Percentiles rank a stretch among this genome's conserved stretches.
These are phyloP conservation scores for Pseudopithomyces maydicus DNA, from an alignment of 2,329 filamentous ascomycete genomes.

Conservation along the genomic window DNA sequence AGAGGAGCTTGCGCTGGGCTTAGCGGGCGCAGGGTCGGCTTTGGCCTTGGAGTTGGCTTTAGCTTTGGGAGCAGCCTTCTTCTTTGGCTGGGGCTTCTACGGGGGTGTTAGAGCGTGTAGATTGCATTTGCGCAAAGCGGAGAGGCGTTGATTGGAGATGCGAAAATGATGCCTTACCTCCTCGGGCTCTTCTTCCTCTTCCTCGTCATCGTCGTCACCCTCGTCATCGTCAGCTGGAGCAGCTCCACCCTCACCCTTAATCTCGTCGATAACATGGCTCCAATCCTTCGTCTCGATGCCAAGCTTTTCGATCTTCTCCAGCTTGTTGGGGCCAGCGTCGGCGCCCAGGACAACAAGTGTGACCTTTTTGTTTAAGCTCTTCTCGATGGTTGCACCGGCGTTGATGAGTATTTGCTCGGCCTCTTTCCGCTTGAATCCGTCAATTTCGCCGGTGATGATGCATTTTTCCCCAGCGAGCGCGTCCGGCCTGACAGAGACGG, in stretches of 20 bases:
- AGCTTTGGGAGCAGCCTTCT: conserved; percentile 8
- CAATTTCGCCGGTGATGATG: conserved; percentile 26
- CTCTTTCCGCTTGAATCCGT: conserved; percentile 18
- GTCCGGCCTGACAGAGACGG: conserved; percentile 19
- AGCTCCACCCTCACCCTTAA: conserved; percentile 20
- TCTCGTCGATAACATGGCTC: conserved; percentile 68
- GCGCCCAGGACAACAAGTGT: conserved; percentile 75
- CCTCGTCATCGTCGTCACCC: conserved; percentile 19
- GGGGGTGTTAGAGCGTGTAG: background rate
- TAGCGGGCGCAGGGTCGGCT: conserved; percentile 14
- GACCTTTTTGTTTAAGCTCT: conserved; percentile 29
- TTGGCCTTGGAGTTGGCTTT: conserved; percentile 23
- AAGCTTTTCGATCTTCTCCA: conserved; percentile 77
- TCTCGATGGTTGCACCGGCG: conserved; percentile 25
- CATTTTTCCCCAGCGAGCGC: conserved; percentile 19
- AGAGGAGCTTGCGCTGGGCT: conserved; percentile 9
- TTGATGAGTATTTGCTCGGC: conserved; percentile 22
- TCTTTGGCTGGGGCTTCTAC: conserved; percentile 19
- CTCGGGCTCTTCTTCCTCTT: conserved; percentile 20
- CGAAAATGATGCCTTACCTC: conserved; percentile 15
- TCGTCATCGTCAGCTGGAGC: conserved; percentile 13
- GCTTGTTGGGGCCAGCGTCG: conserved; percentile 88
- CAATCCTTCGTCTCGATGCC: conserved; percentile 88
- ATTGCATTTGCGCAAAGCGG: background rate
- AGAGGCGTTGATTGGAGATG: background rate